Base-by-base conservation (phyloP, 2,329 filamentous ascomycete species). In the Phyllosticta citrichinensis region DNA sequence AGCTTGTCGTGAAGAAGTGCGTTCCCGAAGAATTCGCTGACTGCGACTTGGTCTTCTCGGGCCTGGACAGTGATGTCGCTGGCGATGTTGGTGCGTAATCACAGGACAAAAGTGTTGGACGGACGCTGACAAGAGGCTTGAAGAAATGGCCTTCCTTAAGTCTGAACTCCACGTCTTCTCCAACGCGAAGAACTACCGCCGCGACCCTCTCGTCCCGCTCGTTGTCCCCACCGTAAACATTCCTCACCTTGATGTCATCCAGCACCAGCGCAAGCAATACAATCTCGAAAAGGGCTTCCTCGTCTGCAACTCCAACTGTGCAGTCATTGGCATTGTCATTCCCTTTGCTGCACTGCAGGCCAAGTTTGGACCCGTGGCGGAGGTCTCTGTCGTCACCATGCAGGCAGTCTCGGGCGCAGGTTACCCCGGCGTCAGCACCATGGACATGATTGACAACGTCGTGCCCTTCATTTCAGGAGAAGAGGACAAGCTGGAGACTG, bases 301-400 rank as follows among this genome's bases (percentile, higher is more conserved):
- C 47, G 91, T 97, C 63, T 97, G 93, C 83, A 97, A 97, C 80
- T 96, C 91, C 66, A 97, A 97, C 79, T 99, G 94, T 77, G 93
- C 93, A 61, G 93, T 97, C 70, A 96, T 97, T 69, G 93, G 93
- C 55, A 85, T 97, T 62, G 93, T 97, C 63, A 95, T 96, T 65
- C 94, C 94, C 24, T 93, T 97, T 71, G 91, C 91, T 11, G 93
- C 93, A 17, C 84, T 97, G 40, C 89, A 96, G 74, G 84, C 87
- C 58, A 86, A 84, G 68, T 96, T 97, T 69, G 94, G 93, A 53
- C 86, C 87, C n/a, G 80, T 87, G 30, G 80, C 83, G 65, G 77
- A 81, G 68, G 88, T 96, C 66, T 87, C 89, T 64, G 89, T 97
- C 58, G 91, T 97, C 68, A 97, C 94, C 52, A 86, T 96, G 82